A percentile compares a stretch with the other conserved stretches of the same genome.
phyloP scores from a whole-genome alignment of 306 rosid species.

The Quercus dentata region DNA sequence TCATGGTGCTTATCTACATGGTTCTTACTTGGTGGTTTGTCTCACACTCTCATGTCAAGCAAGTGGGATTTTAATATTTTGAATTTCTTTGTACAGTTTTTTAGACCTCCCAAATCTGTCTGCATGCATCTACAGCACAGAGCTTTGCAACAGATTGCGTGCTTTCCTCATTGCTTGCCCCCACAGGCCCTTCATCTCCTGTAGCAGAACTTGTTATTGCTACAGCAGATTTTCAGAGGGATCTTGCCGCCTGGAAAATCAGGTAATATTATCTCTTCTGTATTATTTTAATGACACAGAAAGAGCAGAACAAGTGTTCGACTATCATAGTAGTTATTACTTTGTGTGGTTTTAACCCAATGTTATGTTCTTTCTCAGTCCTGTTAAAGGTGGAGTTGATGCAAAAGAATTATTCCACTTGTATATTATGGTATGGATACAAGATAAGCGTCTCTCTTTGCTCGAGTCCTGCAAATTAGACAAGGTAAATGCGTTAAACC shows the following conservation, averaged over 20 bases:
- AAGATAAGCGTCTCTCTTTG: constrained; percentile 79
- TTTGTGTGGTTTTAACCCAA: constrained; percentile 3
- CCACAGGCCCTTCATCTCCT: constrained; percentile 73
- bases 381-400: constrained; percentile 85
- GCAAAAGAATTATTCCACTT: constrained; percentile 96
- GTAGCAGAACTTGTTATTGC: constrained; percentile 94
- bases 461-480: constrained; percentile 90
- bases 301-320: not conserved
- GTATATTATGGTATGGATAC: constrained; percentile 91
- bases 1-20: constrained; percentile 10
- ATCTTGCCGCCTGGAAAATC: constrained; percentile 72
- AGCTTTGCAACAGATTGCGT: constrained; percentile 77
- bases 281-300: not conserved
- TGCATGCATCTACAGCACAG: constrained; percentile 92
- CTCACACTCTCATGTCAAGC: constrained; percentile 13
- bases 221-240: constrained; percentile 92
- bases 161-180: constrained; percentile 95
- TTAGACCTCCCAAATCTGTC: constrained; percentile 94
- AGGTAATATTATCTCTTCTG: constrained; percentile 37
- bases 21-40: constrained; percentile 8
- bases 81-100: constrained; percentile 51
- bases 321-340: not conserved
- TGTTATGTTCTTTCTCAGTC: constrained; percentile 48
- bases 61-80: constrained; percentile 23
- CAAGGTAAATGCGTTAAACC: constrained; percentile 52